phyloP scores from a whole-genome alignment of 192 early-diverging fungal genomes.

The Martensiomyces pterosporus region DNA sequence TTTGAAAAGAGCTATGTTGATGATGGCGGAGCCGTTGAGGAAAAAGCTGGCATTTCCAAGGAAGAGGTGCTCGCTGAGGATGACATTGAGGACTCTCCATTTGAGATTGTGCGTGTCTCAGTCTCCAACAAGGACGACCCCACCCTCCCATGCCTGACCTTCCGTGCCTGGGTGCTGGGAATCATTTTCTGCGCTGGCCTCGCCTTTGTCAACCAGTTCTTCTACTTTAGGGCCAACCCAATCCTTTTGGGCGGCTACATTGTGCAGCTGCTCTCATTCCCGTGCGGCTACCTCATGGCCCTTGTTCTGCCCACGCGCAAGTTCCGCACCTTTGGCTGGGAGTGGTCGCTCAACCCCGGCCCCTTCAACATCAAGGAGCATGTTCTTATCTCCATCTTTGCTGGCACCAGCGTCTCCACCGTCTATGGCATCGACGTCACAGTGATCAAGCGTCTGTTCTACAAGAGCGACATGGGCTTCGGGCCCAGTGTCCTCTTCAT shows the following conservation, averaged over 20 bases:
- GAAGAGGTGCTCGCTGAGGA: conserved; percentile 5
- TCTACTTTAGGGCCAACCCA: conserved; percentile 82
- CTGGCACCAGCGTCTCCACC: conserved; percentile 60
- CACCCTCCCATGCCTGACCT: conserved; percentile 62
- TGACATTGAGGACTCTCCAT: conserved; percentile 42
- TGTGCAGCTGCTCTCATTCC: conserved; percentile 71
- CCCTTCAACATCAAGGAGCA: no score
- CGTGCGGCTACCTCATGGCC: conserved; percentile 65
- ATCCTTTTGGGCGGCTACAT: conserved; percentile 64
- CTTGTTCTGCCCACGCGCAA: conserved; percentile 55
- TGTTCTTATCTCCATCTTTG: no score
- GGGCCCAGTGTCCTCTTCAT: conserved; percentile 61
- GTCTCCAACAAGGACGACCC: conserved; percentile 68
- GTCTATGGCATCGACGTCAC: conserved; percentile 74
- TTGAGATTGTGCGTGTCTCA: no score
- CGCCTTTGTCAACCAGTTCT: conserved; percentile 75
- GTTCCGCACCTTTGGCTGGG: conserved; percentile 49
- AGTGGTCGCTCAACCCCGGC: conserved; percentile 70
- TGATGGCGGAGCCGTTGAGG: no score
- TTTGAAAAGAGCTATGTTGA: no score
- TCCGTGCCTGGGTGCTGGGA: conserved; percentile 69
- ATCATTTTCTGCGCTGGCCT: conserved; percentile 61
- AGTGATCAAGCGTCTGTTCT: conserved; percentile 63
- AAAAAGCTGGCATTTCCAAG: no score
- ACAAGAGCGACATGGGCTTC: conserved; percentile 64